These are phyloP conservation scores for Zelopaecilomyces penicillatus DNA, from an alignment of 2,329 filamentous ascomycete genomes.

Conservation along the genomic window DNA sequence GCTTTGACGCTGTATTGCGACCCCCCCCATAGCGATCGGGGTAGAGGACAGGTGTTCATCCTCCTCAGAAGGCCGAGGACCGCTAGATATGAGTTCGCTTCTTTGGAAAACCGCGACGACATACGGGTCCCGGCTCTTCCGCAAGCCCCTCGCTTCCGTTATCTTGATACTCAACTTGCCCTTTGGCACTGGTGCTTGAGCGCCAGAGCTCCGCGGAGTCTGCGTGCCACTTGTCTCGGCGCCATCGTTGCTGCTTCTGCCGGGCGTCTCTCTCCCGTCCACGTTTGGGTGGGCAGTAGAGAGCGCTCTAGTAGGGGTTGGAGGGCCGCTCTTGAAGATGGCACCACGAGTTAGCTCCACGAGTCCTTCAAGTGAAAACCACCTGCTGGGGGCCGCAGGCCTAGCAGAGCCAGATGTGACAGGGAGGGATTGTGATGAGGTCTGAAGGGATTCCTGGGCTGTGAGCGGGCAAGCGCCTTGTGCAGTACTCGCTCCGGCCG, in stretches of 20 bases:
- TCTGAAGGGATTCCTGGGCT: slow-evolving; percentile 13
- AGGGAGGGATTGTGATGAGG: slow-evolving; percentile 29
- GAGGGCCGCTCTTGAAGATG: slow-evolving; percentile 79
- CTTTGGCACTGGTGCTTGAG: slow-evolving; percentile 63
- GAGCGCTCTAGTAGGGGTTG: slow-evolving; percentile 81
- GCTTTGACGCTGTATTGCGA: slow-evolving; percentile 59
- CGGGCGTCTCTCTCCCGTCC: slow-evolving; percentile 33
- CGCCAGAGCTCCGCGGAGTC: slow-evolving; percentile 44
- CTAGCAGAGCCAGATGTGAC: slow-evolving; percentile 38
- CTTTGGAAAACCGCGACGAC: slow-evolving; percentile 95
- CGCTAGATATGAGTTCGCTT: slow-evolving; percentile 90
- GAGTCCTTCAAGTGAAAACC: slow-evolving; percentile 59
- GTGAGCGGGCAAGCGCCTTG: slow-evolving; percentile 1
- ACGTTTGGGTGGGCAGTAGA: slow-evolving; percentile 52
- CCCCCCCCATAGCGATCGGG: slow-evolving; percentile 45
- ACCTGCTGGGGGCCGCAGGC: slow-evolving; percentile 38
- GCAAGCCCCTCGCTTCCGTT: slow-evolving; percentile 71
- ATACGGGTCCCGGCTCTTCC: slow-evolving; percentile 81
- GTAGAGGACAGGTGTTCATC: slow-evolving; percentile 41
- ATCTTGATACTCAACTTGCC: slow-evolving; percentile 90
- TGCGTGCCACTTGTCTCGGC: slow-evolving; percentile 42
- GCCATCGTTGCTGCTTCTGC: slow-evolving; percentile 32
- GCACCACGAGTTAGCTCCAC: slow-evolving; percentile 78
- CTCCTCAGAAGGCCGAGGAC: slow-evolving; percentile 58
- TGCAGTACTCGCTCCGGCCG: background rate